Evolutionary conservation across 371 early-diverging fungal genomes (phyloP), one percentile per base, ranked within the genome.

Genomic region (Syncephalastrum sp.): DNA sequence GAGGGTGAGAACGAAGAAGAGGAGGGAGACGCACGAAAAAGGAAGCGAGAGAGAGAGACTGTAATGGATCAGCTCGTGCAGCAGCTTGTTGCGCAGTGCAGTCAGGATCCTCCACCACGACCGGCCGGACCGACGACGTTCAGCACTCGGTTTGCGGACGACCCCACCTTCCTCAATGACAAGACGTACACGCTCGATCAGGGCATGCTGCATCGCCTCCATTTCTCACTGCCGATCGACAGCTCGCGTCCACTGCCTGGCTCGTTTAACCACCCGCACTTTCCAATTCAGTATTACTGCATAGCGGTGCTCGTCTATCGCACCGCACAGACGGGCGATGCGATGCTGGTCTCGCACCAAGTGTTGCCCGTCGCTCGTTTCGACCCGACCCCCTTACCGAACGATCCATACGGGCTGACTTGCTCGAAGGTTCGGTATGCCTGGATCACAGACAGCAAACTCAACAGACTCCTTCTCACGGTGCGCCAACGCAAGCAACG

Each of bases 191-290:
- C 12, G 7, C 45, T 57, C 14, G 45, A 50, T 3, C 15, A 16
- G 3, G 42, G 29, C 27, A 57, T 42, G 14, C 12, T 42, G 13
- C 61, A 61, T 15, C 51, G 56, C 4, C 45, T 61, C 3, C 51
- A 46, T 15, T 61, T 61, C 42, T 55, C 56, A 3, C 33, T 61
- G n/a, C 52, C 46, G 4, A 51, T 61, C n/a, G 19, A 29, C 5
- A 50, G 38, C 47, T 44, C 41, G 43, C 42, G 56, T 1, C 41
- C 47, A 21, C 56, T 61, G 12, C 61, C 61, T 5, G 61, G 61
- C 1, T 42, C 61, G 14, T 33, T 56, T 42, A 53, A 61, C 5
- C 42, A 61, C 17, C 48, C 24, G 2, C 49, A 61, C 29, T 51
- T 29, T 51, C 61, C 50, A 1, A 61, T 61, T 10, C 44, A n/a